These are phyloP conservation scores for Gossypium herbaceum DNA, from an alignment of 345 rosid species.

Conservation along the genomic window DNA sequence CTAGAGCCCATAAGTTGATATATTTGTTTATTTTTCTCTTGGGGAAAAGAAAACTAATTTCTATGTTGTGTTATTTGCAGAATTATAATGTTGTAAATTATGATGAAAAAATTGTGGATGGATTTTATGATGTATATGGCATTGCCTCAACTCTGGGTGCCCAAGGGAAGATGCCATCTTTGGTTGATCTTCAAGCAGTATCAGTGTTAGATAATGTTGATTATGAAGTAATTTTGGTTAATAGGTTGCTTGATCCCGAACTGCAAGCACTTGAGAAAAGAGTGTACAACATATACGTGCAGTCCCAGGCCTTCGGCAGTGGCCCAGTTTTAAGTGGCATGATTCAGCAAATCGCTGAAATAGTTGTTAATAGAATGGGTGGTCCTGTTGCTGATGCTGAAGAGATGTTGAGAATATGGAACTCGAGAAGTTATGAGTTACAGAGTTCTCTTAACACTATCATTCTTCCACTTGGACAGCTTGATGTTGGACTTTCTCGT, in stretches of 20 bases:
- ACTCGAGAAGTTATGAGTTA: slow-evolving; percentile 51
- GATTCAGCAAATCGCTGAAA: slow-evolving; percentile 75
- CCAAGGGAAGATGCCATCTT: slow-evolving; percentile 77
- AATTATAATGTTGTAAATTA: slow-evolving; percentile 84
- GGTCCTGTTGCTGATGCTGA: slow-evolving; percentile 87
- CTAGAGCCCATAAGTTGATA: background rate
- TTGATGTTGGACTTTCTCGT: slow-evolving; percentile 91
- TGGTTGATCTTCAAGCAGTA: slow-evolving; percentile 76
- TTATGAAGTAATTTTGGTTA: slow-evolving; percentile 76
- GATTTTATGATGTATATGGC: slow-evolving; percentile 80
- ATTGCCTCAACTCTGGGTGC: slow-evolving; percentile 48
- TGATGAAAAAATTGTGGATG: slow-evolving; percentile 79
- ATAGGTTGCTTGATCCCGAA: slow-evolving; percentile 67
- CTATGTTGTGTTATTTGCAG: slow-evolving; percentile 30
- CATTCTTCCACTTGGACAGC: slow-evolving; percentile 78
- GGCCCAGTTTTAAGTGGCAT: slow-evolving; percentile 49
- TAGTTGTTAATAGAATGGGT: slow-evolving; percentile 90
- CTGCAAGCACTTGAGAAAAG: slow-evolving; percentile 69
- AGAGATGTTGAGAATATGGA: slow-evolving; percentile 79
- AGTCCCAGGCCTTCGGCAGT: slow-evolving; percentile 36
- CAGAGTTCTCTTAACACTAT: slow-evolving; percentile 53
- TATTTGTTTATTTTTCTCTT: background rate
- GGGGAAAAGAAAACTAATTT: background rate
- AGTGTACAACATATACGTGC: slow-evolving; percentile 41
- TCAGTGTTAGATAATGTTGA: slow-evolving; percentile 60